Evolutionary conservation across 805 yeast species (phyloP), one percentile per base, ranked within the genome.

Genomic region (Kodamaea neixiangensis): DNA sequence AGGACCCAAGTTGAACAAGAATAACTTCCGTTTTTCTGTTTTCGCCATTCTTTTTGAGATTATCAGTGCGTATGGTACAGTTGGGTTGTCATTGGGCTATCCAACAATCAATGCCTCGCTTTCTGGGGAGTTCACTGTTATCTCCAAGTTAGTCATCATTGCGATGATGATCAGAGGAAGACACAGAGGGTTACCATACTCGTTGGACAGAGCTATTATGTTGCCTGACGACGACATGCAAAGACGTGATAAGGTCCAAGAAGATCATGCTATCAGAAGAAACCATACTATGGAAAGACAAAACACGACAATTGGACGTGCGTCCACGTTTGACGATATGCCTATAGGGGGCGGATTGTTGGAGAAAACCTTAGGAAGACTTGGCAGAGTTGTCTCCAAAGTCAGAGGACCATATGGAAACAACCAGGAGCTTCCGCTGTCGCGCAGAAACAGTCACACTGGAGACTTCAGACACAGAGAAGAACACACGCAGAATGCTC

Each of bases 51-150:
- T 94, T 60, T 94, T 93, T 69, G 99, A 94, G 63, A 83, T 91
- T 53, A 88, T 90, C 5, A 86, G 96, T 57, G 98, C 98, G 0
- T 96, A 94, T 68, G 97, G 98, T 66, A 92, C 97, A 0, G 98
- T 93, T 45, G 99, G 99, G 0, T 69, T 94, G 54, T 88, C 97
- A 3, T 67, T 91, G 49, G 99, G 99, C 0, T 91, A 84, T 57
- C 88, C 96, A 0, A 72, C 71, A 43, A 72, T 80, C 2, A 73
- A 79, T 54, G 75, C 90, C 6, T 89, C 97, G 1, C 81, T 94
- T 44, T 78, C 86, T 14, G 90, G 82, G 0, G 81, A 86, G 62
- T 89, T 93, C 64, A 79, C 80, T 17, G 77, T 78, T 0, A 60
- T 93, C 6, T 87, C 96, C 1, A 94, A 94, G 63, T 73, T 94